phyloP scores from a whole-genome alignment of 1,139 yeast genomes.

The Yamadazyma jaroonii region DNA sequence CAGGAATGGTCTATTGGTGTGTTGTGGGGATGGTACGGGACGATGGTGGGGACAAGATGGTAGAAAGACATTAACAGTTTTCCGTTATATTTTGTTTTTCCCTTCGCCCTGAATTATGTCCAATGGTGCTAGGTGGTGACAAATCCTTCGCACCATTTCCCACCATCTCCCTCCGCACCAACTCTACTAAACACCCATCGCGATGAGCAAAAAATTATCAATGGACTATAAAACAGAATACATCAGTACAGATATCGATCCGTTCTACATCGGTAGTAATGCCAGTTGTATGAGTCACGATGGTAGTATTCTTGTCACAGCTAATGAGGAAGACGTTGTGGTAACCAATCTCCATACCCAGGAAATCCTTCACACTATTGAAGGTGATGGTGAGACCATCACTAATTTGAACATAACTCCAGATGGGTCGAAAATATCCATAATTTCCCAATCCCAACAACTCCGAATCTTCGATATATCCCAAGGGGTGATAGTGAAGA shows the following conservation, averaged over 20 bases:
- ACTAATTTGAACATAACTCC: conserved; percentile 77
- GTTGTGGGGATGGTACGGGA: too few species aligned
- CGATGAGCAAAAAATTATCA: conserved; percentile 2
- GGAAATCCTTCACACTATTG: conserved; percentile 56
- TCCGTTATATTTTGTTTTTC: too few species aligned
- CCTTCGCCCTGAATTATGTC: too few species aligned
- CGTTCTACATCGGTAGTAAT: conserved; percentile 85
- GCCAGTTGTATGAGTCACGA: conserved; percentile 67
- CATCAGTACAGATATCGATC: conserved; percentile 41
- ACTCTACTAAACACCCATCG: neutral
- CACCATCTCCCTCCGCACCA: too few species aligned
- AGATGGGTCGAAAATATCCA: conserved; percentile 66
- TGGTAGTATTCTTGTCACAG: conserved; percentile 74
- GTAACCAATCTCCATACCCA: conserved; percentile 63
- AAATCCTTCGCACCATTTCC: too few species aligned
- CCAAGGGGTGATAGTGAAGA: conserved; percentile 47
- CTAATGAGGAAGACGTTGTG: conserved; percentile 70
- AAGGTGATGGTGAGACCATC: conserved; percentile 83
- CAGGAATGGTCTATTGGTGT: too few species aligned
- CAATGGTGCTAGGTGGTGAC: too few species aligned
- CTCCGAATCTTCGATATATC: conserved; percentile 60
- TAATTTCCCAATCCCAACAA: conserved; percentile 82
- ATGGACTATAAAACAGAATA: conserved; percentile 28
- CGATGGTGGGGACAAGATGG: too few species aligned
- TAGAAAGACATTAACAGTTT: too few species aligned